Base-by-base conservation (phyloP, 768 basidiomycete genomes). In the Collybiopsis luxurians region DNA sequence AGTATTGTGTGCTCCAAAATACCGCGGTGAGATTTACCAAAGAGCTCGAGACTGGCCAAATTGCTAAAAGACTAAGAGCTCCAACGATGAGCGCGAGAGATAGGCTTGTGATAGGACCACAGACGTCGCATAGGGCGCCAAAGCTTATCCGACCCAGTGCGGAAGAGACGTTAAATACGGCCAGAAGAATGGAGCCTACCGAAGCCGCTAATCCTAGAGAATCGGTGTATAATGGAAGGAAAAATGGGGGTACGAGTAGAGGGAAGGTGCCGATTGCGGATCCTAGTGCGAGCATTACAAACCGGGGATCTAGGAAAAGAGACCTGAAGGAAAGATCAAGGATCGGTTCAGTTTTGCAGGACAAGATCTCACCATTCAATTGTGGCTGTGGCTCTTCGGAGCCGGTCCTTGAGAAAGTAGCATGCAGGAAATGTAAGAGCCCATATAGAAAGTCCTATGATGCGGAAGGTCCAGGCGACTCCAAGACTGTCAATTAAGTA, bases 171-270 rank as follows among this genome's bases (percentile, higher is more conserved):
- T 71, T 71, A 63, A 70, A 73, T n/a, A 66, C 46, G 2, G 66
- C 69, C n/a, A 72, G 65, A 23, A 72, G 66, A n/a, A 64, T 47
- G 3, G 69, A 69, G 21, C 60, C 65, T 28, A 66, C 28, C 48
- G 58, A 58, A 27, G 57, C 43, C 1, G 69, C 63, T 30, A 68
- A 60, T 24, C 60, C 50, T 31, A 71, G 60, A 1, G 69, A 71
- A 2, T 64, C 61, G 52, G 69, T 67, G 54, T 73, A 74, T 10
- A 67, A 62, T 1, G 70, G 72, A 45, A 73, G 71, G 63, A 75
- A 73, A 62, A 71, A 74, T 11, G 69, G 67, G 1, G 72, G 66
- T 23, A 72, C 70, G 34, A 75, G 67, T 9, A 71, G 57, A n/a
- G 69, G 71, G 55, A 75, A 74, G 15, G 69, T 71, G 24, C 66